phyloP scores from a whole-genome alignment of 768 basidiomycete species.

The Trametes elegans region DNA sequence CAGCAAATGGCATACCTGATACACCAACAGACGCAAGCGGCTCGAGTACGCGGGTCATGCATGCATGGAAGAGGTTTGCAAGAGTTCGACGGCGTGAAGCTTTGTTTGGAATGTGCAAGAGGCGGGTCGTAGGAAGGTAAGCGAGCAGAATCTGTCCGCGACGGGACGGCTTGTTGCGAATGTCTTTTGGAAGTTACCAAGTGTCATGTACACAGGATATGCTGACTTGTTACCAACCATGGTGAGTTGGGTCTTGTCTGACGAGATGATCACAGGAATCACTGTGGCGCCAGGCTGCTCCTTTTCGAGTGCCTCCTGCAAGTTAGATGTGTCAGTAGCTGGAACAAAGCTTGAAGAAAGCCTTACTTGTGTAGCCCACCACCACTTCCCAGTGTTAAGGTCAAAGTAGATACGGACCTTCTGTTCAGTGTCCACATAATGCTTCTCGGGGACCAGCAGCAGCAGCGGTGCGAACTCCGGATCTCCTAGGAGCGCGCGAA shows the following conservation, averaged over 20 bases:
- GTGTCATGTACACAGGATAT: slow-evolving; percentile 29
- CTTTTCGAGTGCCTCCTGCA: slow-evolving; percentile 18
- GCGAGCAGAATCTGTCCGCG: slow-evolving; percentile 27
- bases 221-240: slow-evolving; percentile 21
- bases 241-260: slow-evolving; percentile 27
- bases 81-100: slow-evolving; percentile 20
- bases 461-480: slow-evolving; percentile 33
- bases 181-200: slow-evolving; percentile 29
- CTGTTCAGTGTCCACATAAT: slow-evolving; percentile 33
- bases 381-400: slow-evolving; percentile 50
- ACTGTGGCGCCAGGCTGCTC: slow-evolving; percentile 20
- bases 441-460: slow-evolving; percentile 35
- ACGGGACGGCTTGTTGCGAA: slow-evolving; percentile 25
- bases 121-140: slow-evolving; percentile 24
- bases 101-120: slow-evolving; percentile 21
- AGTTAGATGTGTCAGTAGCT: neutral
- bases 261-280: slow-evolving; percentile 24
- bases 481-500: slow-evolving; percentile 35
- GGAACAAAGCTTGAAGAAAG: neutral
- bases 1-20: slow-evolving; percentile 16
- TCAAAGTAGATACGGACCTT: slow-evolving; percentile 35
- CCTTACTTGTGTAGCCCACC: slow-evolving; percentile 48
- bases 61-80: slow-evolving; percentile 27
- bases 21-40: slow-evolving; percentile 16
- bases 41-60: slow-evolving; percentile 14